Evolutionary conservation across 768 basidiomycete genomes (phyloP), one percentile per base, ranked within the genome.

Genomic region (Amylocystis lapponica): DNA sequence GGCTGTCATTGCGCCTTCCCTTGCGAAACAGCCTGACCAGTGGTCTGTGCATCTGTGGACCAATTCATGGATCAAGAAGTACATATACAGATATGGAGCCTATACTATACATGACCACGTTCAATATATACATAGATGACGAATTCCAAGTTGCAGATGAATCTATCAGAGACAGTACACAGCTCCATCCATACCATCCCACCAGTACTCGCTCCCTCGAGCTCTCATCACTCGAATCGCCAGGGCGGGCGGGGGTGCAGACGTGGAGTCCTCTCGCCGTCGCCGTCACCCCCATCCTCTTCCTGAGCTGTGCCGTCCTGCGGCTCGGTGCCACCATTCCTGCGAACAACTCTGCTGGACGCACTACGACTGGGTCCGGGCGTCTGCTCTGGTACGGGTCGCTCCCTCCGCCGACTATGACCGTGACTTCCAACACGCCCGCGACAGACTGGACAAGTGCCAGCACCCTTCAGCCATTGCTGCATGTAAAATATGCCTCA

Each of bases 361-460:
- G 23, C 36, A 38, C 13, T 38, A 3, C 20, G n/a, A 38, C 31
- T 33, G 5, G 31, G 31, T 4, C 31, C 31, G 14, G 31, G 14
- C 14, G 6, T 33, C 6, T 21, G 22, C 10, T 25, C 36, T 23
- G 6, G 9, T 23, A n/a, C 21, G 36, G 22, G 13, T 3, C 6
- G 13, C 8, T 7, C 20, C 22, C 8, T 16, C 23, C 22, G 11
- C 3, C 23, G 36, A 3, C n/a, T 11, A 4, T 19, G 17, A 14
- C 14, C 22, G 3, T 14, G 23, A 6, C 36, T 17, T 27, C 13
- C 41, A 2, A 87, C 81, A 21, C 72, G 64, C 51, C 79, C 76
- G 31, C 87, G 81, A 60, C 87, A 91, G 2, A 90, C 83, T 12
- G 87, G 88, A 50, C 88, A 91, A 0, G 86, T 88, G 39, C 70